These are phyloP conservation scores for Jacaranda copaia DNA, from an alignment of 257 asterid genomes.

Conservation along the genomic window DNA sequence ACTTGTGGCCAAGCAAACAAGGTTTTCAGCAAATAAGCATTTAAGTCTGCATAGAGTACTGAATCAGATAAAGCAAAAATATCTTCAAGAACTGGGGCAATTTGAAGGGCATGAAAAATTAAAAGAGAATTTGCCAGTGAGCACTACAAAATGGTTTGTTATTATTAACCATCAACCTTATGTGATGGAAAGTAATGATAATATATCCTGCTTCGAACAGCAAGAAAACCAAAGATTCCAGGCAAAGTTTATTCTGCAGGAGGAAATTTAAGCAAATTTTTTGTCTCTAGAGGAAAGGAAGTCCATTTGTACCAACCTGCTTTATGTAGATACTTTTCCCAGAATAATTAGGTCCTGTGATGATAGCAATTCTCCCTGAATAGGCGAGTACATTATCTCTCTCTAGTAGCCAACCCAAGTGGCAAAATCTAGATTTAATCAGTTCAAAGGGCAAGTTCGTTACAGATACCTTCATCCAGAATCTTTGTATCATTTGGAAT, in stretches of 20 bases:
- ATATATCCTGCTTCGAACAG: constrained; percentile 34
- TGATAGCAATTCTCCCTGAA: constrained; percentile 83
- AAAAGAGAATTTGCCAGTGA: constrained; percentile 6
- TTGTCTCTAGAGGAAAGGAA: constrained; percentile 8
- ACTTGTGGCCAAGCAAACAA: constrained; percentile 21
- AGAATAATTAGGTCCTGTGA: constrained; percentile 97
- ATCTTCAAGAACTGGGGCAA: constrained; percentile 16
- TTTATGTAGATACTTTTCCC: constrained; percentile 94
- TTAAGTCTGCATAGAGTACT: background rate
- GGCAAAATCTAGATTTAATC: constrained; percentile 27
- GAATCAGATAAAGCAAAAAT: constrained; percentile 14
- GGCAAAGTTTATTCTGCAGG: background rate
- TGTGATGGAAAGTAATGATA: background rate
- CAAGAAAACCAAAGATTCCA: constrained; percentile 13
- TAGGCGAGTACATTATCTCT: constrained; percentile 33
- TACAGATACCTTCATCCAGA: constrained; percentile 69
- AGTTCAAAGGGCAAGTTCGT: constrained; percentile 31
- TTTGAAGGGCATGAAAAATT: background rate
- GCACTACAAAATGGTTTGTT: constrained; percentile 9
- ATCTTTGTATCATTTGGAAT: constrained; percentile 92
- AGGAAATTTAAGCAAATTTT: constrained; percentile 8
- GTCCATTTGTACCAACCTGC: constrained; percentile 62
- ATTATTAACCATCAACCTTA: constrained; percentile 29
- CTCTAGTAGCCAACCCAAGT: constrained; percentile 32
- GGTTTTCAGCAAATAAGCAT: constrained; percentile 9